Base-by-base conservation (phyloP, 768 basidiomycete species). In the Guyanaporus albipodus region DNA sequence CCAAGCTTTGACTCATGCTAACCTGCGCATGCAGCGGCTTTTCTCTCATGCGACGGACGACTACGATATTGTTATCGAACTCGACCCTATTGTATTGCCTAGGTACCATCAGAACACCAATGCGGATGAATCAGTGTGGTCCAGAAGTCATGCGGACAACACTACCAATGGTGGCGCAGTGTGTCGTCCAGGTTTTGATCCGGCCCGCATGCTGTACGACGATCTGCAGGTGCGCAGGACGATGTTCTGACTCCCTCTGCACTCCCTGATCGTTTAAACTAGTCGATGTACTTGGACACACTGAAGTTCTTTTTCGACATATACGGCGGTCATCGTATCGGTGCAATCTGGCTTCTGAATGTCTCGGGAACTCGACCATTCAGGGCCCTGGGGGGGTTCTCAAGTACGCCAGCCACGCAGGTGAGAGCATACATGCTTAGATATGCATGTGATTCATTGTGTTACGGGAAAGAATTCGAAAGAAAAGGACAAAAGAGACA, bases 301-400 rank as follows among this genome's bases (percentile, higher is more conserved):
- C 76, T 89, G 53, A 79, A 87, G 47, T 73, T 95, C 31, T 99
- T 98, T 73, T 80, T 81, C 56, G 94, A 98, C 54, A 70, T 78
- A 0, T 75, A 82, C 27, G 96, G 96, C 11, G 91, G 93, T 0
- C 72, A 79, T 46, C 71, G 72, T 27, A 85, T 93, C 42, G 93
- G 90, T 6, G 83, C 76, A 1, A 83, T 96, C 2, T 98, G 92
- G 91, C 88, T 94, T 57, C 85, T 90, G 6, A 73, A 72, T 12
- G 67, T 90, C 27, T 31, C 40, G 46, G 69, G 75, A 21, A 66
- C 79, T 1, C 71, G 84, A 37, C 74, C 82, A 5, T 91, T 94
- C 73, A 81, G 87, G 50, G 89, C 91, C 7, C 71, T 93, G 36
- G 82, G 87, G 21, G 87, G 86, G 9, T 95, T 86, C 66, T 91